A percentile compares a stretch with the other conserved stretches of the same genome.
phyloP scores from a whole-genome alignment of 2,329 filamentous ascomycete genomes.

The Ophiocordyceps polyrhachis-furcata region DNA sequence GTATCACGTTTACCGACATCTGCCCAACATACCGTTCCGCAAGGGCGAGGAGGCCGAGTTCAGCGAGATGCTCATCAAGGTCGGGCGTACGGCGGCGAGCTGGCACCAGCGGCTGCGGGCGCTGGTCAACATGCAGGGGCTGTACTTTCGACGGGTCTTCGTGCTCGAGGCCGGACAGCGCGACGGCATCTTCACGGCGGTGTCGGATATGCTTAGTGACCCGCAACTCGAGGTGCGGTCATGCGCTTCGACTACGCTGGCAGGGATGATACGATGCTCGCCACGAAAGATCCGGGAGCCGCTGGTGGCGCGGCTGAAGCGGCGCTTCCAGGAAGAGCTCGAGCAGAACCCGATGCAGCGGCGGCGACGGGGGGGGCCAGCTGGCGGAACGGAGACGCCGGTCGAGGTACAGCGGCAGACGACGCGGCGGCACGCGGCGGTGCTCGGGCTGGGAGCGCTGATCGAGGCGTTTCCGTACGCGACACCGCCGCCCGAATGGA shows the following conservation, averaged over 20 bases:
- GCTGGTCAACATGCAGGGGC: slow-evolving; percentile 94
- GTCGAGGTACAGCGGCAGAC: slow-evolving; percentile 59
- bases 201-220: slow-evolving; percentile 91
- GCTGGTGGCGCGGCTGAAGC: slow-evolving; percentile 57
- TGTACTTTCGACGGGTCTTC: slow-evolving; percentile 95
- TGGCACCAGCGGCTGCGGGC: slow-evolving; percentile 95
- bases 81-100: slow-evolving; percentile 64
- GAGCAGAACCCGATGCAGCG: slow-evolving; percentile 75
- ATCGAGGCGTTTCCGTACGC: slow-evolving; percentile 94
- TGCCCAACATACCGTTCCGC: slow-evolving; percentile 87
- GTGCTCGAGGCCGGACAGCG: slow-evolving; percentile 59
- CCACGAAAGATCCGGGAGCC: slow-evolving; percentile 60
- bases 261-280: slow-evolving; percentile 96
- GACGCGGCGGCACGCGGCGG: slow-evolving; percentile 70
- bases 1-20: slow-evolving; percentile 90
- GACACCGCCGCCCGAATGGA: slow-evolving; percentile 79
- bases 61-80: slow-evolving; percentile 68
- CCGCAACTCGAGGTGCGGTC: slow-evolving; percentile 83
- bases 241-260: slow-evolving; percentile 79
- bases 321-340: slow-evolving; percentile 63
- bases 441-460: slow-evolving; percentile 75
- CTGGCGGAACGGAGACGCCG: slow-evolving; percentile 45
- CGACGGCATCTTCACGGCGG: slow-evolving; percentile 67
- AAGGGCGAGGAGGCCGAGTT: slow-evolving; percentile 71
- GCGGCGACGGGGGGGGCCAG: slow-evolving; percentile 30